These are phyloP conservation scores for Fraxinus anomala DNA, from an alignment of 257 asterid species.

Conservation along the genomic window DNA sequence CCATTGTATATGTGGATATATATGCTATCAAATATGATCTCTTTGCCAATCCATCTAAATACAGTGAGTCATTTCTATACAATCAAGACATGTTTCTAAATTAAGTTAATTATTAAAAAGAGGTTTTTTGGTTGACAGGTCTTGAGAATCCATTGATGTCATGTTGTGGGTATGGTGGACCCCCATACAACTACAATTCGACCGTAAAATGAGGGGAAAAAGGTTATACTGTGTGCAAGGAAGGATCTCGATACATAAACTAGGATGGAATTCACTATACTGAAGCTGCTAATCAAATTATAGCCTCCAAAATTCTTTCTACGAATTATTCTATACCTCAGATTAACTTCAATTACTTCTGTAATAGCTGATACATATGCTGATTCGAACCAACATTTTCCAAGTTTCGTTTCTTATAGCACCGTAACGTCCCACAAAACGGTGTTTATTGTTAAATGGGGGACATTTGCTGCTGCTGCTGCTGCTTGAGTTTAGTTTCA, in stretches of 20 bases:
- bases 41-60: conserved; percentile 62
- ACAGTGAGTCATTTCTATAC: conserved; percentile 39
- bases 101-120: too few relatives aligned
- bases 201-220: conserved; percentile 30
- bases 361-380: not conserved
- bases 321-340: conserved; percentile 37
- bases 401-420: too few relatives aligned
- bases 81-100: too few relatives aligned
- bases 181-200: conserved; percentile 40
- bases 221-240: conserved; percentile 35
- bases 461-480: too few relatives aligned
- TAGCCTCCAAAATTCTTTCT: conserved; percentile 35
- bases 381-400: too few relatives aligned
- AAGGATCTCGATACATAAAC: conserved; percentile 24
- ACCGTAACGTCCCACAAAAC: too few relatives aligned
- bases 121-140: too few relatives aligned
- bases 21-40: conserved; percentile 68
- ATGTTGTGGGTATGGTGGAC: conserved; percentile 48
- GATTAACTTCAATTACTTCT: conserved; percentile 30
- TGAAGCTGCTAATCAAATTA: conserved; percentile 38
- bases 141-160: conserved; percentile 35
- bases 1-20: conserved; percentile 69
- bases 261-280: conserved; percentile 59
- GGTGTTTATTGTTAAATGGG: too few relatives aligned
- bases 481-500: too few relatives aligned